phyloP scores from a whole-genome alignment of 2,329 filamentous ascomycete genomes.

The Pleoardoris graminearum region DNA sequence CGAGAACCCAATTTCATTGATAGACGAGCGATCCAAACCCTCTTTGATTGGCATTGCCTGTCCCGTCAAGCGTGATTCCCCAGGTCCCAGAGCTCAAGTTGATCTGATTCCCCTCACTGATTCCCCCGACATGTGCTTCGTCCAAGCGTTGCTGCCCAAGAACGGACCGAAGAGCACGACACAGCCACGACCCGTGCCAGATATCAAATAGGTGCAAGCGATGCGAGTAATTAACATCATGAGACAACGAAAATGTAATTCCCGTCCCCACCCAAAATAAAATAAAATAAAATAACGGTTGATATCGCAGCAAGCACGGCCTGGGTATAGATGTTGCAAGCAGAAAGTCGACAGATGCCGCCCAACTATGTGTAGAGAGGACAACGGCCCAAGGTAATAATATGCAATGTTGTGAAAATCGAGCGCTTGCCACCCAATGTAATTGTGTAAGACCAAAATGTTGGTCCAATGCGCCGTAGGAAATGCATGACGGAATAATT shows the following conservation, averaged over 20 bases:
- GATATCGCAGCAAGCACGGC: background rate
- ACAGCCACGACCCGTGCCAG: background rate
- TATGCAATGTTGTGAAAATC: slow-evolving; percentile 12
- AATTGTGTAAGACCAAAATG: slow-evolving; percentile 3
- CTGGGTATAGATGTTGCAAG: slow-evolving; percentile 10
- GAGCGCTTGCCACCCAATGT: slow-evolving; percentile 25
- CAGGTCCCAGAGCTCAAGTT: too few species aligned
- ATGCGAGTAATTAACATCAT: background rate
- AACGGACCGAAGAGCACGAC: background rate
- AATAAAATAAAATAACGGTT: too few species aligned
- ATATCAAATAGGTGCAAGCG: background rate
- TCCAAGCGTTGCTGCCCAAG: background rate
- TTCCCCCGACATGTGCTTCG: too few species aligned
- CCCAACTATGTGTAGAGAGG: slow-evolving; percentile 3
- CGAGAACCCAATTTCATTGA: too few species aligned
- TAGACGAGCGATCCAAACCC: too few species aligned
- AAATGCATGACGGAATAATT: slow-evolving; percentile 2
- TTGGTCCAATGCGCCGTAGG: background rate
- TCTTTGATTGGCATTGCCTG: too few species aligned
- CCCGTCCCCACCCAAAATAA: too few species aligned
- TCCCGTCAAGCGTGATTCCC: too few species aligned
- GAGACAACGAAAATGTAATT: background rate
- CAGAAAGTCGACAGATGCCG: slow-evolving; percentile 6
- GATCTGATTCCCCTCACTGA: too few species aligned
- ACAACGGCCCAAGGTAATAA: background rate